A percentile compares a stretch with the other conserved stretches of the same genome.
These are phyloP conservation scores for Conringia planisiliqua DNA, from an alignment of 345 rosid species.

Conservation along the genomic window DNA sequence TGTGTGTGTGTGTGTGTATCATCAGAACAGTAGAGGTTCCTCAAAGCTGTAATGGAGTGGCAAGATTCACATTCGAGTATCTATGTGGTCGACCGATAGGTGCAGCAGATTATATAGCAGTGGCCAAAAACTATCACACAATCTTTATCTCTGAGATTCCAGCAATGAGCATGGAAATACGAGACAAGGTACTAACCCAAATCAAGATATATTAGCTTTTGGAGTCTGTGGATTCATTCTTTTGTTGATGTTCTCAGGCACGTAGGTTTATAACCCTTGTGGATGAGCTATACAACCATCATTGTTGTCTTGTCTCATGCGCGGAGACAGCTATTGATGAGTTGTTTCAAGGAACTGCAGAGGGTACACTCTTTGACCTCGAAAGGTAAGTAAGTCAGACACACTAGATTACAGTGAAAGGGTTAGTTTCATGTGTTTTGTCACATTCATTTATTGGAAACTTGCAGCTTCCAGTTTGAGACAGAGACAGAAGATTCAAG, in stretches of 20 bases:
- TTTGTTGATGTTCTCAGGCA: slow-evolving; percentile 51
- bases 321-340: slow-evolving; percentile 83
- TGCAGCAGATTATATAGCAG: slow-evolving; percentile 93
- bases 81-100: slow-evolving; percentile 87
- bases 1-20: neutral
- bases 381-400: slow-evolving; percentile 55
- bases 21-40: slow-evolving; percentile 71
- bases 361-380: slow-evolving; percentile 80
- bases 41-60: slow-evolving; percentile 83
- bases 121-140: slow-evolving; percentile 74
- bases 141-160: slow-evolving; percentile 78
- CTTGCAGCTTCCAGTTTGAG: slow-evolving; percentile 84
- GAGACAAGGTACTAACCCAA: slow-evolving; percentile 60
- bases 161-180: slow-evolving; percentile 77
- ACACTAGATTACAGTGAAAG: neutral
- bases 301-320: slow-evolving; percentile 66
- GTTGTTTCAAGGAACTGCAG: slow-evolving; percentile 92
- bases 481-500: slow-evolving; percentile 75
- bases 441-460: neutral
- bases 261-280: slow-evolving; percentile 92
- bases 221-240: neutral
- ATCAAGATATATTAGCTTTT: neutral
- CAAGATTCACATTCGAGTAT: slow-evolving; percentile 73
- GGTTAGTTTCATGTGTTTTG: neutral
- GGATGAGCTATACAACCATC: slow-evolving; percentile 93